A percentile compares a stretch with the other conserved stretches of the same genome.
Evolutionary conservation across 306 rosid genomes (phyloP).

Genomic region (Dryas drummondii): DNA sequence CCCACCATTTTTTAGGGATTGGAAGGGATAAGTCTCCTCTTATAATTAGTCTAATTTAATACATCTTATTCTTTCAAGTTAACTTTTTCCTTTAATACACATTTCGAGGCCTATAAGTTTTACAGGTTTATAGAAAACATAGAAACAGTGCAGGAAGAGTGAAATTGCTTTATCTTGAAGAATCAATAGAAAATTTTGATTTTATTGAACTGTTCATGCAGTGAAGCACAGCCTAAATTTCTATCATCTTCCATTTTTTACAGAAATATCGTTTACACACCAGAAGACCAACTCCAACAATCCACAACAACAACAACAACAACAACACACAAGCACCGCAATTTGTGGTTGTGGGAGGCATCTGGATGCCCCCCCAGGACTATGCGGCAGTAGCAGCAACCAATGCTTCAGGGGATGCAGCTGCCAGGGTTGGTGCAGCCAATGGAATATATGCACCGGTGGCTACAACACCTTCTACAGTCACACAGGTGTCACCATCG

Average conservation of each 20-base stretch:
- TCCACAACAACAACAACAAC: conserved; percentile 39
- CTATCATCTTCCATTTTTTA: not conserved
- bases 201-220: not conserved
- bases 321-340: conserved; percentile 50
- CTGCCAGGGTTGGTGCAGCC: conserved; percentile 31
- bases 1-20: too few species aligned
- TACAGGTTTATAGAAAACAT: too few species aligned
- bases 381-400: conserved; percentile 39
- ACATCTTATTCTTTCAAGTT: too few species aligned
- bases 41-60: too few species aligned
- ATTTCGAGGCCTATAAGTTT: too few species aligned
- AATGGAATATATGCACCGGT: conserved; percentile 65
- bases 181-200: not conserved
- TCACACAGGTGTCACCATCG: conserved; percentile 29
- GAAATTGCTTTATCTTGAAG: not conserved
- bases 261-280: conserved; percentile 90
- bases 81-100: too few species aligned
- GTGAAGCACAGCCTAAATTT: not conserved
- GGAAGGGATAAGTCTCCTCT: too few species aligned
- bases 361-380: conserved; percentile 76
- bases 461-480: conserved; percentile 41
- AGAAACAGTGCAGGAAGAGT: too few species aligned
- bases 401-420: conserved; percentile 39
- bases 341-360: conserved; percentile 75
- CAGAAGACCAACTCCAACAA: conserved; percentile 58